Percentiles rank a stretch among this genome's conserved stretches.
These are phyloP conservation scores for Bacidia rubella DNA, from an alignment of 495 filamentous ascomycete species.

Conservation along the genomic window DNA sequence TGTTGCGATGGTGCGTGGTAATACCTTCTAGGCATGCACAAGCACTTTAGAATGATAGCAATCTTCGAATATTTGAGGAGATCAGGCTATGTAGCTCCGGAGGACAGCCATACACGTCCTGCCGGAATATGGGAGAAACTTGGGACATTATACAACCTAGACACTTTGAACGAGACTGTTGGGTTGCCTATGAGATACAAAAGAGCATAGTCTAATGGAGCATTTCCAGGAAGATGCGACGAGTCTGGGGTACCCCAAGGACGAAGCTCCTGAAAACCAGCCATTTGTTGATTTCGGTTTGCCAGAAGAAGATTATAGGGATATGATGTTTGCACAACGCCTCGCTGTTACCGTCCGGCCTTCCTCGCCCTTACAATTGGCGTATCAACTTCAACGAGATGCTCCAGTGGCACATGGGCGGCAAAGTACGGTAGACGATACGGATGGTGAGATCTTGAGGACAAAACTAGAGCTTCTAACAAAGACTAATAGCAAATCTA, in stretches of 20 bases:
- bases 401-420: slow-evolving; percentile 25
- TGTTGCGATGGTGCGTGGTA: background rate
- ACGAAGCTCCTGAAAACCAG: slow-evolving; percentile 40
- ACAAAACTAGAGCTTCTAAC: background rate
- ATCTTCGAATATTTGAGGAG: slow-evolving; percentile 76
- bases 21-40: slow-evolving; percentile 64
- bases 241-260: slow-evolving; percentile 45
- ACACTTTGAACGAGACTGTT: slow-evolving; percentile 76
- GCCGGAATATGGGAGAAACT: slow-evolving; percentile 89
- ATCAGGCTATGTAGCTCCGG: slow-evolving; percentile 19
- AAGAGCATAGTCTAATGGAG: background rate
- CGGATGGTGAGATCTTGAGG: slow-evolving; percentile 35
- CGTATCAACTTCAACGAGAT: slow-evolving; percentile 23
- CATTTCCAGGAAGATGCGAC: slow-evolving; percentile 33
- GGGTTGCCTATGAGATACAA: slow-evolving; percentile 5
- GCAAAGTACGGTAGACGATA: slow-evolving; percentile 34
- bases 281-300: slow-evolving; percentile 58
- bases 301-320: slow-evolving; percentile 63
- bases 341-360: slow-evolving; percentile 46
- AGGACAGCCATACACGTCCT: slow-evolving; percentile 67
- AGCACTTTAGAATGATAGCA: slow-evolving; percentile 89
- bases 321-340: slow-evolving; percentile 56
- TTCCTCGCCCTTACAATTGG: slow-evolving; percentile 42
- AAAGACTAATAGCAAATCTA: slow-evolving; percentile 13
- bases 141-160: slow-evolving; percentile 68